Evolutionary conservation across 257 asterid species (phyloP).

Genomic region (Coffea eugenioides): DNA sequence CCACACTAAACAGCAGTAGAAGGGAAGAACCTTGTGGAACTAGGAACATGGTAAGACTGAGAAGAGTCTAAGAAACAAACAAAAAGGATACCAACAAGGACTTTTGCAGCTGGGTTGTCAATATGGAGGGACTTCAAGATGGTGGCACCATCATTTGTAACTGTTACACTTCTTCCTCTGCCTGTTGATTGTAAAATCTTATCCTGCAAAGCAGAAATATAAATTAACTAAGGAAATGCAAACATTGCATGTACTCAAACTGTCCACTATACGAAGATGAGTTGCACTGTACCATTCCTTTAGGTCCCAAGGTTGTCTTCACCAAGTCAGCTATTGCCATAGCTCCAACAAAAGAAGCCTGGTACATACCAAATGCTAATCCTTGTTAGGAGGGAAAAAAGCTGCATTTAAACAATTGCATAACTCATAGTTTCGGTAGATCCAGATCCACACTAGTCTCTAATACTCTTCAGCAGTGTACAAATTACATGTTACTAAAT

Average conservation of each 20-base stretch:
- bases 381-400: neutral
- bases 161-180: constrained; percentile 79
- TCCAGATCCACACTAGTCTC: neutral
- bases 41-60: neutral
- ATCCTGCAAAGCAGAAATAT: constrained; percentile 47
- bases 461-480: neutral
- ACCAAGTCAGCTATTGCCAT: constrained; percentile 95
- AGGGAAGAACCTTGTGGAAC: neutral
- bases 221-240: neutral
- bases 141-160: constrained; percentile 98
- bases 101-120: constrained; percentile 98
- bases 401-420: neutral
- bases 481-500: neutral
- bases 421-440: neutral
- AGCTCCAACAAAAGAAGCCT: constrained; percentile 96
- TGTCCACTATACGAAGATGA: neutral
- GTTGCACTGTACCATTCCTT: constrained; percentile 79
- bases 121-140: constrained; percentile 94
- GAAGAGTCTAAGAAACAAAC: neutral
- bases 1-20: neutral
- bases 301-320: constrained; percentile 96
- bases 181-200: constrained; percentile 95
- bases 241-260: neutral
- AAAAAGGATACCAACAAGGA: constrained; percentile 85
- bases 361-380: neutral